phyloP scores from a whole-genome alignment of 306 rosid genomes.

The Prunus dulcis region DNA sequence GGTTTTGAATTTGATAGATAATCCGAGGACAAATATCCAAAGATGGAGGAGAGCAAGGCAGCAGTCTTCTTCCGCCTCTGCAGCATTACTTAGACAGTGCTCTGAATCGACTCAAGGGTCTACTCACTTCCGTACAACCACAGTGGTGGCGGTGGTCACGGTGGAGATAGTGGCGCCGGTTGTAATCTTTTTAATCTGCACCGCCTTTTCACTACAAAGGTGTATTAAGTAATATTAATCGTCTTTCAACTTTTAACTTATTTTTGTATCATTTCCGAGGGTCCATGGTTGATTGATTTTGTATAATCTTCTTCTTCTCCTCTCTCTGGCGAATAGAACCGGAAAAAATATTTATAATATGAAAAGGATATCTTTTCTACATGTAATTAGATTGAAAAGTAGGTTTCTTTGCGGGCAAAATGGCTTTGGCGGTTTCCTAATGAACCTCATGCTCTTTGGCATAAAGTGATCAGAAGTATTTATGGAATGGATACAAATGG shows the following conservation, averaged over 20 bases:
- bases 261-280: background rate
- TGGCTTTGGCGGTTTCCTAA: too few species aligned
- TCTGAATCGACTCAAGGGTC: slow-evolving; percentile 28
- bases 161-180: slow-evolving; percentile 22
- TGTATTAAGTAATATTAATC: slow-evolving; percentile 29
- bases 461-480: too few species aligned
- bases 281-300: background rate
- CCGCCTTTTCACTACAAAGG: slow-evolving; percentile 72
- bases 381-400: background rate
- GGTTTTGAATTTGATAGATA: slow-evolving; percentile 51
- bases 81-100: slow-evolving; percentile 43
- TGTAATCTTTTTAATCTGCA: slow-evolving; percentile 69
- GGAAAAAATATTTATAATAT: background rate
- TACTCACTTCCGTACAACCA: slow-evolving; percentile 16
- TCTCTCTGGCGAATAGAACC: background rate
- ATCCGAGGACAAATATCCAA: slow-evolving; percentile 43
- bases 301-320: background rate
- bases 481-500: too few species aligned
- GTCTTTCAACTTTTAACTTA: background rate
- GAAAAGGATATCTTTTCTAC: background rate
- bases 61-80: slow-evolving; percentile 33
- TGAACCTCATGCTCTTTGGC: too few species aligned
- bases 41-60: slow-evolving; percentile 38
- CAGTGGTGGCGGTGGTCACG: slow-evolving; percentile 8
- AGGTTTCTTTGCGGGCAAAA: too few species aligned